These are phyloP conservation scores for Cladophialophora carrionii DNA, from an alignment of 2,329 filamentous ascomycete genomes.

Conservation along the genomic window DNA sequence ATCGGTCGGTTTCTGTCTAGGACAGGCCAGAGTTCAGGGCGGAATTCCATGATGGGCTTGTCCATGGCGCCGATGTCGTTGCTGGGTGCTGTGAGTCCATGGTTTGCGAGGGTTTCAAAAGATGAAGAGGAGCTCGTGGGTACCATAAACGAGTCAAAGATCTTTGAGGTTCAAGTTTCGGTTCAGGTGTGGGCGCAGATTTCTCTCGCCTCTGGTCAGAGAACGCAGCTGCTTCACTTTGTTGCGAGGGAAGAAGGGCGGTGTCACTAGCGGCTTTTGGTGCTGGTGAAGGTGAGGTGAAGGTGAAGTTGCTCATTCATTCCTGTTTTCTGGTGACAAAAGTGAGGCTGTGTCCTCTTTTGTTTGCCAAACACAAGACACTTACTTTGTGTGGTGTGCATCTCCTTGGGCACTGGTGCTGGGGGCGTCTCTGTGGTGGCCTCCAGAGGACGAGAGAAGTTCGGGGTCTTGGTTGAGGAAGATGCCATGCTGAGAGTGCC, in stretches of 20 bases:
- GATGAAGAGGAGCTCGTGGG: conserved; percentile 4
- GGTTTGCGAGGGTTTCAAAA: conserved; percentile 2
- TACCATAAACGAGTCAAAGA: background rate
- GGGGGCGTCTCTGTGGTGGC: background rate
- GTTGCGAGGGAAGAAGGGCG: background rate
- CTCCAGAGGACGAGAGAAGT: conserved; percentile 30
- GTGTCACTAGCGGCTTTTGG: conserved; percentile 14
- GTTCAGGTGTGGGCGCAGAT: background rate
- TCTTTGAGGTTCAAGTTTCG: conserved; percentile 4
- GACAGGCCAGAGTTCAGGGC: conserved; percentile 39
- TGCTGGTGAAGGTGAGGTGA: background rate
- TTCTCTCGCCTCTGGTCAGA: conserved; percentile 11
- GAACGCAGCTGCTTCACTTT: background rate
- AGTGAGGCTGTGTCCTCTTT: background rate
- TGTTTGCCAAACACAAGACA: background rate
- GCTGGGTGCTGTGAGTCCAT: conserved; percentile 26
- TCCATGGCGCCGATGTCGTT: conserved; percentile 27
- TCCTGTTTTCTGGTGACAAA: background rate
- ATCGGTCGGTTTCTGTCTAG: conserved; percentile 39
- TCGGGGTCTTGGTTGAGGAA: conserved; percentile 24
- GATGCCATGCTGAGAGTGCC: conserved; percentile 25
- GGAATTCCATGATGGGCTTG: conserved; percentile 33
- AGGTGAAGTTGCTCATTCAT: conserved; percentile 12
- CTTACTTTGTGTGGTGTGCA: conserved; percentile 5
- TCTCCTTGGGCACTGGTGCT: conserved; percentile 14